Evolutionary conservation across 139 green algal genomes (phyloP), one percentile per base, ranked within the genome.

Genomic region (Chlamydomonas sp.): DNA sequence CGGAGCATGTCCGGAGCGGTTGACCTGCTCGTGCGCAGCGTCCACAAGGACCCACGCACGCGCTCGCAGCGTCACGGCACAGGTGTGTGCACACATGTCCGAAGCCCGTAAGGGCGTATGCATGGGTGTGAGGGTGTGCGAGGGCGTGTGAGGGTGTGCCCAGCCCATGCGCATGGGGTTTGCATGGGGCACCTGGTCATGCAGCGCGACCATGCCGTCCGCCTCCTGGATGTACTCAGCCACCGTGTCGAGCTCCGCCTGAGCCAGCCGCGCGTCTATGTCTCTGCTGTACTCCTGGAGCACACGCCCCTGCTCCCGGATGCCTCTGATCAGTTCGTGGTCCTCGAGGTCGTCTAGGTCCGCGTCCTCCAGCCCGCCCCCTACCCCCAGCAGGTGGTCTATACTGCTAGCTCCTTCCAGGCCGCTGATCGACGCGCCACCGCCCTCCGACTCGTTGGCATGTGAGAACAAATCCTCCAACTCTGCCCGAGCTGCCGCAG

Each of bases 151-250:
- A 43, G 4, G 6, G 28, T 16, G 31, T 63, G 54, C n/a, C n/a
- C 16, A 63, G 26, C 31, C 16, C n/a, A 63, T 63, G n/a, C 54
- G 31, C 16, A 24, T 10, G 16, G 6, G 54, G 5, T 48, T 10
- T 13, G 33, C 33, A 28, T 3, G 29, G 29, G 39, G 0, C 54
- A 91, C 88, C 85, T 97, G 88, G 10, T 84, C 72, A 57, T 97
- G 90, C 59, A 98, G 79, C 4, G 70, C 81, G 2, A 94, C 77
- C 54, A 98, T 84, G 73, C 92, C 96, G 76, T 93, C 92, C 48
- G 75, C 90, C 76, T 98, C 93, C 2, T 72, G 68, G 16, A 97
- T 91, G 76, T 98, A 98, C 69, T 97, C 93, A 64, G 95, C 80
- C 24, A 98, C 95, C n/a, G 81, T 89, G 58, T 93, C 89, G 47